These are phyloP conservation scores for Ogataea hybrid DNA, from an alignment of 1,139 yeast genomes.

Conservation along the genomic window DNA sequence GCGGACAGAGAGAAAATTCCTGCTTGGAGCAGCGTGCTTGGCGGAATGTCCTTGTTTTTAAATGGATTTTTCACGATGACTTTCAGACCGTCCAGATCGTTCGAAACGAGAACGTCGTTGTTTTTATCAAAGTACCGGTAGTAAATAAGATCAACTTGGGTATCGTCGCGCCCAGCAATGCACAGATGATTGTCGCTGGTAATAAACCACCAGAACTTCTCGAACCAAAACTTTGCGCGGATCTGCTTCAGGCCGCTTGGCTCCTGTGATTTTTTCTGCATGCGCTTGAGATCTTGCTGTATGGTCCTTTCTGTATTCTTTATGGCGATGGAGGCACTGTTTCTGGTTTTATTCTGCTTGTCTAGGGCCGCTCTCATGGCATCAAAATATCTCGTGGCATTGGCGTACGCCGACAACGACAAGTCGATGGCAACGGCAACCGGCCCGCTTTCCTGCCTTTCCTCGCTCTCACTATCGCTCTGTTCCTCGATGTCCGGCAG, in stretches of 20 bases:
- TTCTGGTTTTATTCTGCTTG: conserved; percentile 78
- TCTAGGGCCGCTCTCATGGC: conserved; percentile 72
- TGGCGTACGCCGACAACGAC: conserved; percentile 77
- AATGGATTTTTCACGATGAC: conserved; percentile 80
- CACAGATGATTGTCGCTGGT: conserved; percentile 87
- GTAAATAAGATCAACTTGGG: conserved; percentile 83
- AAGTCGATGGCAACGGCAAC: conserved; percentile 67
- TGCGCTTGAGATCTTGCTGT: conserved; percentile 64
- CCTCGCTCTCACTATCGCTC: conserved; percentile 35
- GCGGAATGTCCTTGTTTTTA: conserved; percentile 63
- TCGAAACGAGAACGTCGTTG: conserved; percentile 68
- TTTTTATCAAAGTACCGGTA: conserved; percentile 69
- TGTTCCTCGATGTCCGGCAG: conserved; percentile 48
- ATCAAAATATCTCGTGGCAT: conserved; percentile 84
- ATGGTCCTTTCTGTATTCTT: conserved; percentile 84
- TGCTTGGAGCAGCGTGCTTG: conserved; percentile 86
- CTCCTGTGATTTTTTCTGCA: conserved; percentile 63
- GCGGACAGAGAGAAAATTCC: conserved; percentile 82
- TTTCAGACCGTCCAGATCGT: conserved; percentile 74
- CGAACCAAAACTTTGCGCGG: conserved; percentile 85
- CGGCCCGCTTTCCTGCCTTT: conserved; percentile 22
- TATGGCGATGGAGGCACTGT: conserved; percentile 74
- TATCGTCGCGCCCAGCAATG: conserved; percentile 78
- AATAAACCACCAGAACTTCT: conserved; percentile 90
- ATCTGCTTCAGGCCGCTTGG: conserved; percentile 49